Percentiles rank a stretch among this genome's conserved stretches.
Conservation (phyloP, 441 rosid species). For the Iberis amara region DNA sequence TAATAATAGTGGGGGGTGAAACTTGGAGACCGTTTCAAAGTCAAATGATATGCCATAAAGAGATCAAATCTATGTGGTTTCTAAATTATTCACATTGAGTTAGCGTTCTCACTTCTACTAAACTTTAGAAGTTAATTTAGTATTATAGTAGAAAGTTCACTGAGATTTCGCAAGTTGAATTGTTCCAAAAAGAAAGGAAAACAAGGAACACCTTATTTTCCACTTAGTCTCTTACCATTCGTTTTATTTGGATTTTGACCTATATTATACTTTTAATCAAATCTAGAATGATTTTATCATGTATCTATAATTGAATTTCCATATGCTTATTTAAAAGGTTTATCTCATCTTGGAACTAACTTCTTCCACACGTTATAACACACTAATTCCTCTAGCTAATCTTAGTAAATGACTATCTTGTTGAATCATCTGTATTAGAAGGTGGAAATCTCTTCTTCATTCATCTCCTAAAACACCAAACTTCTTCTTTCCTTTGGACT, state of each 20-base stretch:
- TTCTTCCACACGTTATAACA: conserved; percentile 29
- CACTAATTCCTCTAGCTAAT: conserved; percentile 23
- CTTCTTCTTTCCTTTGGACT: conserved; percentile 9
- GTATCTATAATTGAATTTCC: neutral
- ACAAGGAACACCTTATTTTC: conserved; percentile 24
- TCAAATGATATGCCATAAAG: too few relatives aligned
- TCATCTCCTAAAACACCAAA: conserved; percentile 14
- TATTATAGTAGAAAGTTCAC: neutral
- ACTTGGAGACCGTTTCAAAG: too few relatives aligned
- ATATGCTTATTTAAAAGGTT: neutral
- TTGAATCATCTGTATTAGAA: conserved; percentile 24
- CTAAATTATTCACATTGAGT: conserved; percentile 10
- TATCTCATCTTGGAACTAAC: conserved; percentile 22
- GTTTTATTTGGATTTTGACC: conserved; percentile 24
- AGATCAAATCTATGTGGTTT: conserved; percentile 2
- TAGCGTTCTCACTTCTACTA: conserved; percentile 1
- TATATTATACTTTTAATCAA: neutral
- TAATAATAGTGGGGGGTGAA: too few relatives aligned
- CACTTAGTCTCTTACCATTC: too few relatives aligned
- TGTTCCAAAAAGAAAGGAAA: too few relatives aligned
- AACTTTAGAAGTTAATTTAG: neutral
- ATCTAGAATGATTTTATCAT: neutral
- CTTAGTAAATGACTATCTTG: conserved; percentile 30
- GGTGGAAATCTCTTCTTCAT: conserved; percentile 19
- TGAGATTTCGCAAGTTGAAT: neutral